Evolutionary conservation across 257 asterid genomes (phyloP), one percentile per base, ranked within the genome.

Genomic region (Capsicum rhomboideum): DNA sequence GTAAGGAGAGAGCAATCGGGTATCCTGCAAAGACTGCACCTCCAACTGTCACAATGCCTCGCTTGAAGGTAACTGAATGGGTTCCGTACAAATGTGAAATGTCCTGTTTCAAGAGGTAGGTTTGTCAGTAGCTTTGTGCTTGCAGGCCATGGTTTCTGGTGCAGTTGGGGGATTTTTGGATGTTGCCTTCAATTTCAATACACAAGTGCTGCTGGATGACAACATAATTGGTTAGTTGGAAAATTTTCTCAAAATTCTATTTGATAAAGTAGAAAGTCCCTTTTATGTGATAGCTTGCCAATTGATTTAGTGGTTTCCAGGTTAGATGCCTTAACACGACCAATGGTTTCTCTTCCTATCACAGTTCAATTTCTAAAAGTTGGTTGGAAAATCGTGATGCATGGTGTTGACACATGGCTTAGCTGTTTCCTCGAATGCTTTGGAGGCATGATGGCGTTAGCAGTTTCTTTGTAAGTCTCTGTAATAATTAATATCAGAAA

Each of bases 31-130:
- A 90, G 91, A 97, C 98, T 18, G 96, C 97, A 26, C 97, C 98
- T 42, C 98, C 98, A 26, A 95, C 98, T 77, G 98, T 95, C 21
- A 95, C 98, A 66, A 93, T 95, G 98, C 98, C 98, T 75, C 98
- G 98, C 64, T 82, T 95, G 86, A 95, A 95, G 96, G 98, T 91
- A 80, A 54, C 31, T 31, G 14, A 79, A 78, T 44, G 21, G 26
- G 28, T 56, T 34, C 37, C 34, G 34, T 1, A 31, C 34, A 31
- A 31, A 31, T 31, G 34, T 80, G 16, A 66, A 56, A 21, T 37
- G 5, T 56, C 82, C n/a, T 61, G 50, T 21, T 28, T 83, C 50
- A 29, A 52, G 9, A 29, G n/a, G 18, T 52, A 54, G 21, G 18
- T 52, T 79, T 79, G 42, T 52, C 68, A 4, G 9, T n/a, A 52